A percentile compares a stretch with the other conserved stretches of the same genome.
These are phyloP conservation scores for Carex sylvatica DNA, from an alignment of 202 grass and related monocot species.

Conservation along the genomic window DNA sequence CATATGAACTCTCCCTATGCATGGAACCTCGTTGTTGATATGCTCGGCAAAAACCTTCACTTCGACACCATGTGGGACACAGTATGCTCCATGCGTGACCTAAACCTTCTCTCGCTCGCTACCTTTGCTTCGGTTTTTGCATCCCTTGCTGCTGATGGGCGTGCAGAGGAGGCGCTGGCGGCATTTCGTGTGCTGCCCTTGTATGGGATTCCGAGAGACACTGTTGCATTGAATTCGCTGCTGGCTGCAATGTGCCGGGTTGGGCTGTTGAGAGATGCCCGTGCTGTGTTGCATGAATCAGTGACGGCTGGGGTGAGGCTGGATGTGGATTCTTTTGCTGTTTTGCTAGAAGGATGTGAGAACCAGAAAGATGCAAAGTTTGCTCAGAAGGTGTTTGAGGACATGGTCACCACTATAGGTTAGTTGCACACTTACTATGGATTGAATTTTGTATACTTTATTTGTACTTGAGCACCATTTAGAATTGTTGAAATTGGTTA, in stretches of 20 bases:
- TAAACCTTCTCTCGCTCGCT: slow-evolving; percentile 61
- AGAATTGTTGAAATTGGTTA: neutral
- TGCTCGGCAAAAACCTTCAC: slow-evolving; percentile 72
- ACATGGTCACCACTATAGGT: slow-evolving; percentile 50
- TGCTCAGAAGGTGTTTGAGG: slow-evolving; percentile 73
- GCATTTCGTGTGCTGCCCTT: slow-evolving; percentile 53
- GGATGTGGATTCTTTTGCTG: slow-evolving; percentile 70
- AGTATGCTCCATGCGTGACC: slow-evolving; percentile 59
- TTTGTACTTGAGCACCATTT: neutral
- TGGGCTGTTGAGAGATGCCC: slow-evolving; percentile 52
- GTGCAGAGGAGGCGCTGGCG: slow-evolving; percentile 33
- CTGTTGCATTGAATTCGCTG: slow-evolving; percentile 64
- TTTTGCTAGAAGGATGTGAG: slow-evolving; percentile 83
- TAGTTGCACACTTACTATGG: neutral
- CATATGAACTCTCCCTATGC: slow-evolving; percentile 67
- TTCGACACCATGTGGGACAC: slow-evolving; percentile 70
- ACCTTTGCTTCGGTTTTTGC: slow-evolving; percentile 82
- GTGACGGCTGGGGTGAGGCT: slow-evolving; percentile 29
- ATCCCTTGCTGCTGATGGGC: slow-evolving; percentile 42
- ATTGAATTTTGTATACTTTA: neutral
- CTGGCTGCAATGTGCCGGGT: slow-evolving; percentile 71
- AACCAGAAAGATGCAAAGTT: slow-evolving; percentile 33
- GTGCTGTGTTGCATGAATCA: slow-evolving; percentile 40
- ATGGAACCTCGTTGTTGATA: slow-evolving; percentile 83
- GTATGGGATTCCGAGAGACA: slow-evolving; percentile 47